Evolutionary conservation across 192 early-diverging fungal species (phyloP), one percentile per base, ranked within the genome.

Genomic region (Backusella sp.): DNA sequence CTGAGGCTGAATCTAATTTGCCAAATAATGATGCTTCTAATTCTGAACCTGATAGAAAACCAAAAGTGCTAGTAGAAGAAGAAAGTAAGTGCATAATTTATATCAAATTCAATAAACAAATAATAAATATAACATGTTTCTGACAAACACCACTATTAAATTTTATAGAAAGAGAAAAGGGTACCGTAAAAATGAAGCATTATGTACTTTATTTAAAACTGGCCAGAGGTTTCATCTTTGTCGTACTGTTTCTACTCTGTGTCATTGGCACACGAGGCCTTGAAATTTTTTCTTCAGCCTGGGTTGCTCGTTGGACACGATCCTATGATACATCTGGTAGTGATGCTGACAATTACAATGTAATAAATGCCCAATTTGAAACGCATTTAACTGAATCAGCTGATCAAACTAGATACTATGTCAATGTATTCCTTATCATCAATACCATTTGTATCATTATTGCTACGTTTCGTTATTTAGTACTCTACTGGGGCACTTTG

Each of bases 141-240:
- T 62, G 9, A 11, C 12, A 62, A 14, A 62, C 14, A 1, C 0
- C 26, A 62, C 23, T 62, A 2, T 28, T 62, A 8, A 28, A 26
- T 49, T 49, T n/a, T 0, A 26, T 62, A 62, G 93, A 76, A n/a
- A 86, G 86, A 30, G 92, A 90, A 11, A 87, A 86, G 17, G 98
- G 98, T 23, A 90, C 88, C 32, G 96, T 99, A 67, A 90, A 88
- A 36, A 72, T 84, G 0, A 34, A 83, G 36, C 89, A 98, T 14
- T 99, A 96, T 86, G 70, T 87, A 5, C 84, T 88, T 23, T 99
- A 98, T 79, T 72, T 93, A 73, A 84, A 82, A 37, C 85, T 88
- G 34, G 88, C 86, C 66, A 92, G 93, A 15, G 77, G 86, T 14
- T 41, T 77, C 12, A 74, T 82, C 66, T 88, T 88, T 77, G 93